Conservation (phyloP, 352 stramenopile species). For the Stramenopiles sp. region DNA sequence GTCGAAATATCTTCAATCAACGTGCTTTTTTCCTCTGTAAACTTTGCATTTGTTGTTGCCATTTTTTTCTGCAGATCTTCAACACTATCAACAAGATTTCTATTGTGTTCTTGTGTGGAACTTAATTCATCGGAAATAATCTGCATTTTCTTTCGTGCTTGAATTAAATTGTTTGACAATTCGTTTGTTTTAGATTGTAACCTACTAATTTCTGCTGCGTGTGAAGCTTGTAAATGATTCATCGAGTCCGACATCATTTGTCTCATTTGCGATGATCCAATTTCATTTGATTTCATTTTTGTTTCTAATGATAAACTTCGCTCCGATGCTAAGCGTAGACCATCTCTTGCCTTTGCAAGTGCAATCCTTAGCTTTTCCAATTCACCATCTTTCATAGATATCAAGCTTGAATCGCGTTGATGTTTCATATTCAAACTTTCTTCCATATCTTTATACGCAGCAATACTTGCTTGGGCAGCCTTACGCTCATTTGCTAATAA, state of each 20-base stretch:
- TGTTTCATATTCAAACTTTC: background rate
- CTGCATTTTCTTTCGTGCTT: background rate
- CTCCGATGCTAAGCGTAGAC: background rate
- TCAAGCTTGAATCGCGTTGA: background rate
- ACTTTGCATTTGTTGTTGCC: background rate
- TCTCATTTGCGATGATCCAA: background rate
- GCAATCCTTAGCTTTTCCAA: background rate
- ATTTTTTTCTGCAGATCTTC: background rate
- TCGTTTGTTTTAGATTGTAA: background rate
- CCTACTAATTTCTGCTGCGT: background rate
- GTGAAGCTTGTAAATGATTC: background rate
- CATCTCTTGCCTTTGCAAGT: background rate
- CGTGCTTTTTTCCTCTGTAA: background rate
- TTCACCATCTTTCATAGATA: background rate
- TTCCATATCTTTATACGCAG: background rate
- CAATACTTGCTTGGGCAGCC: background rate
- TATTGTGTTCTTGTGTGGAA: background rate
- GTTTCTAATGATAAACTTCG: background rate
- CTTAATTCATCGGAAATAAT: background rate
- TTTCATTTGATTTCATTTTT: background rate
- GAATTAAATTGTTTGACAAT: background rate
- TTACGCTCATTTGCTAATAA: background rate
- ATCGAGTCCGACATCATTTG: background rate
- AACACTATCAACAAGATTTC: background rate
- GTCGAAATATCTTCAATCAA: background rate